Conservation (phyloP, 345 rosid species). For the Capsella bursapastoris region DNA sequence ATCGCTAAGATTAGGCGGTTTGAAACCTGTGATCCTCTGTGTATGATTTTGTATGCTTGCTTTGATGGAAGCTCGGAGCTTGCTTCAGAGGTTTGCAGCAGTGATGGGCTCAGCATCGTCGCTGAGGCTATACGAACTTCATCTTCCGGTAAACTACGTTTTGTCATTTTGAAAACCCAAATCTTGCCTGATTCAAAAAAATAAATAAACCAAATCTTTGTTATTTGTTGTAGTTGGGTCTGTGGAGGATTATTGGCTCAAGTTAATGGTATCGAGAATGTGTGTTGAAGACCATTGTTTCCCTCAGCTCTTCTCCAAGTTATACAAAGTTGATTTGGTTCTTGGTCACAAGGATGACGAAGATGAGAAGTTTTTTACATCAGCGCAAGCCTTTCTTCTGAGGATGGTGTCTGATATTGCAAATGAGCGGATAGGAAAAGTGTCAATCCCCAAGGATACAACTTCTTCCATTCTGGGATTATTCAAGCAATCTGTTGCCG, state of each 20-base stretch:
- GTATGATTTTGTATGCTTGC: conserved; percentile 69
- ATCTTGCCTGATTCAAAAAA: not conserved
- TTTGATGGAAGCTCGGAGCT: conserved; percentile 57
- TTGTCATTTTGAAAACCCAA: no score
- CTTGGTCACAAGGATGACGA: not conserved
- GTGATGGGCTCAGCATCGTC: conserved; percentile 54
- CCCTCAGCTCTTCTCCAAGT: conserved; percentile 49
- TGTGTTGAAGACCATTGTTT: conserved; percentile 66
- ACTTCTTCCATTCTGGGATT: conserved; percentile 39
- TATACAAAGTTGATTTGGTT: not conserved
- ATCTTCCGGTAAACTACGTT: conserved; percentile 47
- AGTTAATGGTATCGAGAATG: conserved; percentile 65
- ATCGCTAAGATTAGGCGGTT: conserved; percentile 54
- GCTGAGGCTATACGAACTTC: conserved; percentile 58
- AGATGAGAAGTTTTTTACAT: conserved; percentile 42
- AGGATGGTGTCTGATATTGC: conserved; percentile 62
- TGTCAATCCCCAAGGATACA: no score
- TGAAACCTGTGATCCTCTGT: conserved; percentile 75
- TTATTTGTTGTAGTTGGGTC: conserved; percentile 60
- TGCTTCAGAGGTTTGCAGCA: conserved; percentile 52
- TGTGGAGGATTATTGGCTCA: conserved; percentile 73
- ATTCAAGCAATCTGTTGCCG: conserved; percentile 50
- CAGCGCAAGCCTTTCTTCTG: conserved; percentile 69
- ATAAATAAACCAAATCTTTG: not conserved
- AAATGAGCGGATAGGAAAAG: conserved; percentile 44